Base-by-base conservation (phyloP, 805 yeast species). In the Pichia sporocuriosa region DNA sequence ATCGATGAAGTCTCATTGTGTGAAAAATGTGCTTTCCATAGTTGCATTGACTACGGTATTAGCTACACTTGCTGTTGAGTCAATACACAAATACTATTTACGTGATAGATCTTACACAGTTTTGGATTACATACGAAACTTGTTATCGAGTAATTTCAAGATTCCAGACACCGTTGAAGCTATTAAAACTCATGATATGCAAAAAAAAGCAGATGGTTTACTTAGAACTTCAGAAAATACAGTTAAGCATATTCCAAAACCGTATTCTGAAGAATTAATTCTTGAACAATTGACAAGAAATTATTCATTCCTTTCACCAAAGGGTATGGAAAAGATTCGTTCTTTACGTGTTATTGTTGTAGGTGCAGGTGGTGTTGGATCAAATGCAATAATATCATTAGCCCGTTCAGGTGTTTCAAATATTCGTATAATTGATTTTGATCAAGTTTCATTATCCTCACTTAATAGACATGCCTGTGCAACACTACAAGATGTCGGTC, bases 321-420 rank as follows among this genome's bases (percentile, higher is more conserved):
- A 81, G 17, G 97, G 96, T 1, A 79, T 88, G 76, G 61, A 64
- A 16, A 77, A 76, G 45, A 75, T 93, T 15, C 77, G 96, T 41
- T 63, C 70, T 11, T 81, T 86, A 55, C 72, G 75, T 42, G 74
- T 89, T 3, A 84, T 87, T 2, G 84, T 90, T 13, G 79, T 77
- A 24, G 98, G 99, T 24, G 93, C 90, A 15, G 99, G 99, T 44
- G 99, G 99, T 44, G 99, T 93, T 31, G 99, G 99, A 2, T 89
- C 97, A 0, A 89, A 96, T 90, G 95, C 82, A 20, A 81, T 84
- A 11, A 82, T 95, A 10, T 86, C 94, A 84, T 70, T 93, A 43
- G 83, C 84, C 2, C 78, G 99, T 54, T 84, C 95, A 15, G 99
- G 99, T 13, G 81, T 89, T 30, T 81, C 83, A 17, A 73, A 76